phyloP scores from a whole-genome alignment of 768 basidiomycete species.

The Lactifluus volemus region DNA sequence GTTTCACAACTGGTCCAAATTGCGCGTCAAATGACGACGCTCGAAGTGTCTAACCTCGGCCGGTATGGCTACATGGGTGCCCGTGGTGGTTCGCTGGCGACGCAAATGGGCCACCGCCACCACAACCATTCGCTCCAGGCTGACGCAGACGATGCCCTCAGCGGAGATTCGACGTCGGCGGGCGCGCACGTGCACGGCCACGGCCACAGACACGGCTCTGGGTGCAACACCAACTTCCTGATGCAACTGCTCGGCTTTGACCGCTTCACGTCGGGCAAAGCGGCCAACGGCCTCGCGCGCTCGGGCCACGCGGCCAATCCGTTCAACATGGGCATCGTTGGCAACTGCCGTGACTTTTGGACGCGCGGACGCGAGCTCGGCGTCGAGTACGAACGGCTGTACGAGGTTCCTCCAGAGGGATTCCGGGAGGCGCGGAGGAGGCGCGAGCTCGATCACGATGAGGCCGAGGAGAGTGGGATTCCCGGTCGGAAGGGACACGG shows the following conservation, averaged over 20 bases:
- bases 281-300: constrained; percentile 75
- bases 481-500: constrained; percentile 29
- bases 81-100: constrained; percentile 56
- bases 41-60: constrained; percentile 92
- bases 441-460: constrained; percentile 41
- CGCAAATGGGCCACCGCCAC: constrained; percentile 81
- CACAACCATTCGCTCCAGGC: constrained; percentile 34
- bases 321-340: constrained; percentile 73
- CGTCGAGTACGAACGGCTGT: constrained; percentile 83
- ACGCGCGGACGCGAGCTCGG: constrained; percentile 73
- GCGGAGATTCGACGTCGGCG: constrained; percentile 29
- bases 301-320: constrained; percentile 79
- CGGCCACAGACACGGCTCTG: constrained; percentile 29
- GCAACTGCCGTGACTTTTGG: constrained; percentile 95
- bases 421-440: constrained; percentile 64
- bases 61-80: constrained; percentile 98
- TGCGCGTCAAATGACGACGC: constrained; percentile 87
- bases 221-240: constrained; percentile 55
- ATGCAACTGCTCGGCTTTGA: constrained; percentile 91
- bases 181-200: constrained; percentile 30
- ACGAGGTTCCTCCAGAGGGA: constrained; percentile 84
- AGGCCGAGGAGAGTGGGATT: constrained; percentile 41
- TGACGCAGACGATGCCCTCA: constrained; percentile 36
- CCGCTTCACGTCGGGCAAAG: constrained; percentile 86
- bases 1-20: constrained; percentile 88